Evolutionary conservation across 2,329 filamentous ascomycete genomes (phyloP), one percentile per base, ranked within the genome.

Genomic region (Albophoma yamanashiensis): DNA sequence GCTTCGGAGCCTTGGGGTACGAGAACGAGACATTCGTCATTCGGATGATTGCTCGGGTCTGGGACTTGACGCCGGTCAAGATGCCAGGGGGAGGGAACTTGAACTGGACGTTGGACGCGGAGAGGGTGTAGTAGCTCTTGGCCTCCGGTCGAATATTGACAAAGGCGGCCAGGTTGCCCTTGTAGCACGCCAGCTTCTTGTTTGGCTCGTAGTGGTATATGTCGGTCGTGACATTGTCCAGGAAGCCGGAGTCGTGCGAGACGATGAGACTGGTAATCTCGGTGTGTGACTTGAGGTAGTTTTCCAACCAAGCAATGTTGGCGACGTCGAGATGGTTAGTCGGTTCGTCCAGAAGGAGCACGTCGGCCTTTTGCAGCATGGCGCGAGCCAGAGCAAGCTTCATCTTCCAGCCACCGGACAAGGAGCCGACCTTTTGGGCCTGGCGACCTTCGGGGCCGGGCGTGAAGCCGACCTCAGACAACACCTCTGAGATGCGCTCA

Each of bases 321-420:
- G 87, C 87, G 68, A 97, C 92, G 74, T 99, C 94, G 73, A 99
- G 81, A 77, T 99, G 94, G 80, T 99, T 99, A 69, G 94, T 99
- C 75, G 94, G 94, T 84, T 99, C 94, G 82, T 99, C 94, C 61
- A 99, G 86, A 58, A 99, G 82, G 61, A 99, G 83, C 57, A 99
- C 92, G 73, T 99, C 94, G n/a, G 94, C 93, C 71, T 88, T 89
- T 82, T 94, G 90, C 69, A 99, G 83, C 92, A 99, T 97, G 64
- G 94, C 94, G 69, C 94, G 86, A 58, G 94, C 94, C 74, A 99
- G 78, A 65, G 94, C 94, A 63, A 99, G 80, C 86, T 99, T 99
- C 94, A 99, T 99, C 84, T 97, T 97, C 94, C 94, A 99, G 72
- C 94, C 94, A 77, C 94, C 94, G 52, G 94, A 97, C 42, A 99